Evolutionary conservation across 2,329 filamentous ascomycete species (phyloP).

Genomic region (Colletotrichum euphorbiae): DNA sequence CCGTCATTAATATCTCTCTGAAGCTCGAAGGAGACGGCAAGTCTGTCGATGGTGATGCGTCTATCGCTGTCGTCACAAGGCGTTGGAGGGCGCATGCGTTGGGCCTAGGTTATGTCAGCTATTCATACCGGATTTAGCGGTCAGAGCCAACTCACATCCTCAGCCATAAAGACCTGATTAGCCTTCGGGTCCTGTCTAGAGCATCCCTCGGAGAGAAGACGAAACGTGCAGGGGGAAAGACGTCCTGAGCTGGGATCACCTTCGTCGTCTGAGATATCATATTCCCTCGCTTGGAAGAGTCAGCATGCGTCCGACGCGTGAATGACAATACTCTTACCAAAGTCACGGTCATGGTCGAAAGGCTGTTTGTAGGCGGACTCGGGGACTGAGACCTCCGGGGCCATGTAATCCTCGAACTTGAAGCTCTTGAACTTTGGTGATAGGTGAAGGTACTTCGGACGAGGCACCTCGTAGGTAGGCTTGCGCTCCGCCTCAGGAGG

Average conservation of each 20-base stretch:
- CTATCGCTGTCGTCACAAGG: constrained; percentile 3
- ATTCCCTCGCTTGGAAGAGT: constrained; percentile 26
- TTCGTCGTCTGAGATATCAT: constrained; percentile 55
- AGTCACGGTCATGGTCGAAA: constrained; percentile 23
- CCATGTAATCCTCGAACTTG: constrained; percentile 28
- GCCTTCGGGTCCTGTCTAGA: constrained; percentile 46
- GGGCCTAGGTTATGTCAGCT: constrained; percentile 16
- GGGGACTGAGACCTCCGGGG: background rate
- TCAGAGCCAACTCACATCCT: constrained; percentile 38
- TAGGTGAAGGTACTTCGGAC: constrained; percentile 39
- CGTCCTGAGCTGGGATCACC: constrained; percentile 50
- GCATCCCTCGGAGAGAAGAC: constrained; percentile 51
- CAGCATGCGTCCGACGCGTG: background rate
- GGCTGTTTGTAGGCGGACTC: constrained; percentile 18
- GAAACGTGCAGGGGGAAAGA: constrained; percentile 57
- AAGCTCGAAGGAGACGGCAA: constrained; percentile 22
- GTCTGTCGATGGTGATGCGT: constrained; percentile 25
- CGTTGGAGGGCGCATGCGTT: constrained; percentile 35
- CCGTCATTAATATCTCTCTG: constrained; percentile 44
- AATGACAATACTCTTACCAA: constrained; percentile 2
- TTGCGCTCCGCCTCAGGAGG: constrained; percentile 26
- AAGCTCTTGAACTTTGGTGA: constrained; percentile 27
- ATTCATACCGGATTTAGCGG: background rate
- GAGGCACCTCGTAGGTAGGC: constrained; percentile 34
- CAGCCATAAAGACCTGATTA: constrained; percentile 38